Conservation (phyloP, 2,329 filamentous ascomycete genomes). For the Penicillium sp. region DNA sequence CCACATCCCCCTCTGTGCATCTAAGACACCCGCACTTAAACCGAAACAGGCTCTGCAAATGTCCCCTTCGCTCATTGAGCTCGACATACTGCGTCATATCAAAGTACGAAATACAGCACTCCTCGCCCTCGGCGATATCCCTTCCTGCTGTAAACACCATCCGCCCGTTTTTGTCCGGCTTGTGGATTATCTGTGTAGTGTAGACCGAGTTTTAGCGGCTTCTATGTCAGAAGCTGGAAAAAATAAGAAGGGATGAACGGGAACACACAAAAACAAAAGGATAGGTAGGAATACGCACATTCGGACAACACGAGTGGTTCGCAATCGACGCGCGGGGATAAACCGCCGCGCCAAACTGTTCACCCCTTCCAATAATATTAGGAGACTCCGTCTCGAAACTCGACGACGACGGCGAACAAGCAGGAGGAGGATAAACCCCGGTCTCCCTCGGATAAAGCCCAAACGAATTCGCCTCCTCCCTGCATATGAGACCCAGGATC, state of each 20-base stretch:
- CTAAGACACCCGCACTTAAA: slow-evolving; percentile 35
- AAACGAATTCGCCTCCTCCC: slow-evolving; percentile 29
- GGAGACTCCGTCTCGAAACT: background rate
- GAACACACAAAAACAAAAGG: too few relatives aligned
- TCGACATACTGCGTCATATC: slow-evolving; percentile 30
- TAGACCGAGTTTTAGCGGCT: too few relatives aligned
- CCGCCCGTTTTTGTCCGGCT: slow-evolving; percentile 33
- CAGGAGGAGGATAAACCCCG: slow-evolving; percentile 2
- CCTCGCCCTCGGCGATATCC: slow-evolving; percentile 35
- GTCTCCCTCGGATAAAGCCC: slow-evolving; percentile 12
- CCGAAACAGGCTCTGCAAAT: slow-evolving; percentile 33
- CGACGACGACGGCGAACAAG: background rate
- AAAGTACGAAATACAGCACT: slow-evolving; percentile 42
- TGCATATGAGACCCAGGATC: slow-evolving; percentile 24
- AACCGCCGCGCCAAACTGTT: slow-evolving; percentile 27
- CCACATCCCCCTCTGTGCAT: slow-evolving; percentile 30
- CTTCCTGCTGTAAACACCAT: slow-evolving; percentile 38
- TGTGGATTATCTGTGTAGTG: slow-evolving; percentile 33
- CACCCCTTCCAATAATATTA: slow-evolving; percentile 13
- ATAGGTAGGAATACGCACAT: slow-evolving; percentile 19
- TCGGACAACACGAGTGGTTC: slow-evolving; percentile 29
- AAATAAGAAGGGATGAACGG: too few relatives aligned
- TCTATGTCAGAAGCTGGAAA: too few relatives aligned
- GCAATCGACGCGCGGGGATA: slow-evolving; percentile 28
- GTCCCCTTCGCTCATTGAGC: slow-evolving; percentile 28